Conservation (phyloP, 345 rosid genomes). For the Aquilaria sinensis region DNA sequence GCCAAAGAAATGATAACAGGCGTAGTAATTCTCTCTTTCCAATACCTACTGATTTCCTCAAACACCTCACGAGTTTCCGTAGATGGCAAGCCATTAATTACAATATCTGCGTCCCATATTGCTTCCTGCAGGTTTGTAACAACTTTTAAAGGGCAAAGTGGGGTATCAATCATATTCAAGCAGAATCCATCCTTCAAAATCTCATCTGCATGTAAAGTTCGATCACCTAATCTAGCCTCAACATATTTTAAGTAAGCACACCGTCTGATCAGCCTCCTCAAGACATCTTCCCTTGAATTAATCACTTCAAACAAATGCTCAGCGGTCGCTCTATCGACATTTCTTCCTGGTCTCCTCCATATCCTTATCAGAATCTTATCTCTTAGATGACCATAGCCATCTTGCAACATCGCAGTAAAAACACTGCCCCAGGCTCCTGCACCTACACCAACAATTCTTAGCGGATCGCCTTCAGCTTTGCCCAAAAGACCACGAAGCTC, state of each 20-base stretch:
- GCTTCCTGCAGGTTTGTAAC: conserved; percentile 97
- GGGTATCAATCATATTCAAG: conserved; percentile 93
- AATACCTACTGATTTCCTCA: conserved; percentile 77
- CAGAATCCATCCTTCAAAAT: conserved; percentile 95
- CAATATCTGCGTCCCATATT: conserved; percentile 97
- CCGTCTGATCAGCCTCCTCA: conserved; percentile 87
- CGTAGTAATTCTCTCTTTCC: conserved; percentile 79
- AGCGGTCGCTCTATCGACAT: conserved; percentile 69
- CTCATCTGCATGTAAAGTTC: conserved; percentile 84
- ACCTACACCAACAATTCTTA: conserved; percentile 87
- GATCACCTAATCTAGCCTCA: conserved; percentile 90
- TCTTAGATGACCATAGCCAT: conserved; percentile 72
- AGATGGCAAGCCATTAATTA: conserved; percentile 93
- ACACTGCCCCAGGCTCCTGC: conserved; percentile 99
- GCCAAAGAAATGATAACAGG: conserved; percentile 84
- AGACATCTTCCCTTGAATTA: conserved; percentile 85
- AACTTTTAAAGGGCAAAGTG: conserved; percentile 86
- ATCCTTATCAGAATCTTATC: conserved; percentile 85
- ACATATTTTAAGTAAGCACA: conserved; percentile 96
- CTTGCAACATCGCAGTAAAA: conserved; percentile 84
- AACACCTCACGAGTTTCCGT: conserved; percentile 80
- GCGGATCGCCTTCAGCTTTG: conserved; percentile 74
- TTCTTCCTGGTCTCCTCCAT: conserved; percentile 87
- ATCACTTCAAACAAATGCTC: conserved; percentile 97
- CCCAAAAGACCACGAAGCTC: conserved; percentile 65